Evolutionary conservation across 2,329 filamentous ascomycete genomes (phyloP).

Genomic region (Colletotrichum simmondsii): DNA sequence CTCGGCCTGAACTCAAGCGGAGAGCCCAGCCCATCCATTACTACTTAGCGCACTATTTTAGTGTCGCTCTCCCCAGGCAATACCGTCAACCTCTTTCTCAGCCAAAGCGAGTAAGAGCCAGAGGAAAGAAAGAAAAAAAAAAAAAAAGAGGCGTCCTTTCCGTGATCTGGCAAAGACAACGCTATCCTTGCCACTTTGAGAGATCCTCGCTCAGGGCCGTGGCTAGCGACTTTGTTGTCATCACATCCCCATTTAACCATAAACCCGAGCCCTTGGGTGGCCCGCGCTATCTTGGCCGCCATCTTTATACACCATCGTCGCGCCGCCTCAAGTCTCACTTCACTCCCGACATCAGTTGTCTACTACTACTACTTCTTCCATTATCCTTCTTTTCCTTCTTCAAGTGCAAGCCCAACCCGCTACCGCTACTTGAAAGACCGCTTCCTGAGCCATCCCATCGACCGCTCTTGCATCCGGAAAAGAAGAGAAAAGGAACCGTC

Average conservation of each 20-base stretch:
- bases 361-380: slow-evolving; percentile 18
- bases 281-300: slow-evolving; percentile 36
- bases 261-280: slow-evolving; percentile 36
- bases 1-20: slow-evolving; percentile 35
- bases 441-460: slow-evolving; percentile 18
- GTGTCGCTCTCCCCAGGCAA: slow-evolving; percentile 36
- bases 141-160: slow-evolving; percentile 32
- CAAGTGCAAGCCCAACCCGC: slow-evolving; percentile 31
- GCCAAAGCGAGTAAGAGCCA: slow-evolving; percentile 26
- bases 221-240: slow-evolving; percentile 37
- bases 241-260: slow-evolving; percentile 38
- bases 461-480: slow-evolving; percentile 20
- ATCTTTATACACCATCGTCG: slow-evolving; percentile 37
- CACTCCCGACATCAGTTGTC: slow-evolving; percentile 26
- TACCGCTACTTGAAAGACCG: slow-evolving; percentile 30
- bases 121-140: slow-evolving; percentile 1
- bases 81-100: slow-evolving; percentile 27
- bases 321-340: slow-evolving; percentile 37
- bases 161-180: slow-evolving; percentile 36
- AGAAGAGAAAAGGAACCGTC: slow-evolving; percentile 7
- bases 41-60: slow-evolving; percentile 38
- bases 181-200: slow-evolving; percentile 37
- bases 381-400: slow-evolving; percentile 34
- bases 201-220: slow-evolving; percentile 38
- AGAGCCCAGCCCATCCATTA: slow-evolving; percentile 36